A percentile compares a stretch with the other conserved stretches of the same genome.
phyloP scores from a whole-genome alignment of 768 basidiomycete species.

The Pleurotus tuoliensis region DNA sequence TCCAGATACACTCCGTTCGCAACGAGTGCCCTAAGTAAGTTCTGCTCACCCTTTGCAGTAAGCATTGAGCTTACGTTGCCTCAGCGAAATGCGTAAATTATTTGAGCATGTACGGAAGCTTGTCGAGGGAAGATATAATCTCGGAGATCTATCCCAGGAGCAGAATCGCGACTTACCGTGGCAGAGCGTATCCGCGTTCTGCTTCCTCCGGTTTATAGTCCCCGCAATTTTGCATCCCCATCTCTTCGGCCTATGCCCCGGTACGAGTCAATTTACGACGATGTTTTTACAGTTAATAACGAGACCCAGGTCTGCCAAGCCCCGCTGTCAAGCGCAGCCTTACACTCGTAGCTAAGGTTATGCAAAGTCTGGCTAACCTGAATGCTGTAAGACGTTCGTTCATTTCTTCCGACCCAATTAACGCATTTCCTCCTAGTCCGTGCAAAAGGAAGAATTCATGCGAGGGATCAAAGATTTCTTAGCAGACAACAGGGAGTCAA shows the following conservation, averaged over 20 bases:
- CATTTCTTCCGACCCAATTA: not conserved
- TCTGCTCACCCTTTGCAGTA: conserved; percentile 21
- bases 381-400: conserved; percentile 49
- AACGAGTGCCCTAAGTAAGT: conserved; percentile 67
- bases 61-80: conserved; percentile 5
- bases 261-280: conserved; percentile 33
- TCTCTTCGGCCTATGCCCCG: conserved; percentile 73
- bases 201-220: conserved; percentile 86
- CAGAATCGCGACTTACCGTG: conserved; percentile 56
- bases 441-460: conserved; percentile 83
- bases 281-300: conserved; percentile 9
- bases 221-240: conserved; percentile 90
- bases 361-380: conserved; percentile 85
- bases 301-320: conserved; percentile 56
- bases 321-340: conserved; percentile 71
- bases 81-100: conserved; percentile 68
- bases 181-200: conserved; percentile 87
- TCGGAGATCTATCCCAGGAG: conserved; percentile 35
- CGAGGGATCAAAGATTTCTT: conserved; percentile 72
- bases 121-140: conserved; percentile 63
- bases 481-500: conserved; percentile 54
- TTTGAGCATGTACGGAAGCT: conserved; percentile 69
- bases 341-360: conserved; percentile 82
- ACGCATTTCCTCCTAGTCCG: conserved; percentile 32
- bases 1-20: conserved; percentile 70